phyloP scores from a whole-genome alignment of 208 protist species.

The Leptomonas pyrrhocoris region DNA sequence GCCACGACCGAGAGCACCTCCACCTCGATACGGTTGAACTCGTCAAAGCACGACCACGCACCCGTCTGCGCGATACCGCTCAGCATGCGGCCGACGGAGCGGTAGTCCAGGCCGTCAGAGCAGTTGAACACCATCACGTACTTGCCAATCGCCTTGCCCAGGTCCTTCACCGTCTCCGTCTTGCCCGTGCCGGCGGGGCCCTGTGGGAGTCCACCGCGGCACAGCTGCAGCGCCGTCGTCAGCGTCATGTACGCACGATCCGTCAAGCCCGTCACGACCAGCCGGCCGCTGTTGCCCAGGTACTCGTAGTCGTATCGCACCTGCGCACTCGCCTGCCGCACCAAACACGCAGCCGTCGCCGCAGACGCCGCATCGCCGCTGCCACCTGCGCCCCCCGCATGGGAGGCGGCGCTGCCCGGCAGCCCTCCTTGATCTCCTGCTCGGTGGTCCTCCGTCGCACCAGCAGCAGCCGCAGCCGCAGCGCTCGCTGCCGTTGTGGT shows the following conservation, averaged over 20 bases:
- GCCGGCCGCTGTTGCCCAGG: conserved; percentile 95
- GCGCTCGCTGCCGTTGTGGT: not conserved
- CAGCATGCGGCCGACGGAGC: conserved; percentile 96
- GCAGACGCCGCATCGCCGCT: conserved; percentile 3
- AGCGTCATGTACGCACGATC: conserved; percentile 98
- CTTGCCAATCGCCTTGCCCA: conserved; percentile 97
- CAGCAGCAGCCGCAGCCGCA: not conserved
- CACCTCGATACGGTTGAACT: conserved; percentile 99
- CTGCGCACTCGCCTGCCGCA: conserved; percentile 92
- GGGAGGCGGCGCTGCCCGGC: not conserved
- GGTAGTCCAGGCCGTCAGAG: conserved; percentile 97
- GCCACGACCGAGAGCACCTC: conserved; percentile 99
- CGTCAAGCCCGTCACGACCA: conserved; percentile 98
- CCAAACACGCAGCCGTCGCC: too few relatives aligned
- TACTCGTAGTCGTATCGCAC: conserved; percentile 98
- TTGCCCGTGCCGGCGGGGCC: conserved; percentile 98
- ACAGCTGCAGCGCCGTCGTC: conserved; percentile 96
- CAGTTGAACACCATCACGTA: conserved; percentile 99
- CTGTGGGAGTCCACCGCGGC: conserved; percentile 92
- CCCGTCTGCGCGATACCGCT: conserved; percentile 97
- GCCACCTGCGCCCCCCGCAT: not conserved
- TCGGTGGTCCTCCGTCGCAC: not conserved
- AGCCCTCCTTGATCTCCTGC: not conserved
- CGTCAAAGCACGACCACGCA: conserved; percentile 98
- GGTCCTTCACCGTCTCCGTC: conserved; percentile 99